Percentiles rank a stretch among this genome's conserved stretches.
Conservation (phyloP, 2,329 filamentous ascomycete species). For the Diplocarpon rosae region DNA sequence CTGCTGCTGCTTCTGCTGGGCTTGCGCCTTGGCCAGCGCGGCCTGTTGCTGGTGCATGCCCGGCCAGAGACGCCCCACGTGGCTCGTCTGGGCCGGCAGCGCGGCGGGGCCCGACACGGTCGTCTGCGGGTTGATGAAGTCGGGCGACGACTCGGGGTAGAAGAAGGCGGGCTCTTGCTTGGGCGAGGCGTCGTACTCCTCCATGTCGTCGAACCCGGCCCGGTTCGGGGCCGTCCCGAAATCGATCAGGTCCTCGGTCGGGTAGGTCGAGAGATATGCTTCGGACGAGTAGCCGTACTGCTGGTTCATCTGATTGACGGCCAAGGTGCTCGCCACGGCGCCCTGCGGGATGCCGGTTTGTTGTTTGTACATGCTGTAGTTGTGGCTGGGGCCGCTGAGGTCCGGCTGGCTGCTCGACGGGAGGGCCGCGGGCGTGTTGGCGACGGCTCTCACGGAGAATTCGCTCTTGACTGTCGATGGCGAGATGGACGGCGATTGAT, state of each 20-base stretch:
- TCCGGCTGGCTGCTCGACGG: constrained; percentile 42
- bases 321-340: constrained; percentile 68
- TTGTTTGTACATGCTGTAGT: constrained; percentile 91
- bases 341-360: constrained; percentile 87
- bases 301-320: constrained; percentile 52
- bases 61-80: constrained; percentile 70
- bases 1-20: constrained; percentile 57
- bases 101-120: constrained; percentile 34
- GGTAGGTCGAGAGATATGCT: constrained; percentile 36
- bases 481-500: constrained; percentile 50
- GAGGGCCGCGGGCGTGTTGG: constrained; percentile 42
- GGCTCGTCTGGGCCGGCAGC: constrained; percentile 38
- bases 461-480: constrained; percentile 42
- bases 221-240: constrained; percentile 57
- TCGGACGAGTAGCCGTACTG: constrained; percentile 34
- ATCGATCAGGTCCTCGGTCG: constrained; percentile 57
- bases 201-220: constrained; percentile 55
- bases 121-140: constrained; percentile 63
- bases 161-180: constrained; percentile 51
- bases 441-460: constrained; percentile 39
- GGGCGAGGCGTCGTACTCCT: constrained; percentile 50
- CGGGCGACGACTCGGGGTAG: constrained; percentile 38
- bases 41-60: constrained; percentile 89
- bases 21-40: constrained; percentile 61
- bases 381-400: constrained; percentile 76